Conservation (phyloP, 192 early-diverging fungal species). For the Obelidium mucronatum region DNA sequence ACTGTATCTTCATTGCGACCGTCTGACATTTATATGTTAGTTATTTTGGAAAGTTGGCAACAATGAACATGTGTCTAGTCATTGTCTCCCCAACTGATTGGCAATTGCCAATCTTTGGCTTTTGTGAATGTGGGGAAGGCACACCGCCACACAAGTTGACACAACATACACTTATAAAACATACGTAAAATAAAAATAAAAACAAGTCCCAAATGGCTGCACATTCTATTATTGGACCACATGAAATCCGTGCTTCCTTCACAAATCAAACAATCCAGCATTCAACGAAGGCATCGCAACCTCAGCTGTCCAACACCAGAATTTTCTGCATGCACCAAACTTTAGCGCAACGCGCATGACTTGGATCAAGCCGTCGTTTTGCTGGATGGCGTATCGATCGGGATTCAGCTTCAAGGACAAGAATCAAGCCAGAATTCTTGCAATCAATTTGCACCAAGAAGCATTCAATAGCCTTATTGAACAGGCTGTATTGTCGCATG, state of each 20-base stretch:
- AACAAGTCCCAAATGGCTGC: too few species aligned
- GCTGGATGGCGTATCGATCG: slow-evolving; percentile 34
- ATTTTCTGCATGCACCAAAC: neutral
- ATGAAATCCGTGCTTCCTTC: slow-evolving; percentile 29
- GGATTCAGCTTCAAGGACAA: slow-evolving; percentile 21
- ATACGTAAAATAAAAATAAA: too few species aligned
- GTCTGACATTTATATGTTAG: too few species aligned
- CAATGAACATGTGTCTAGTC: too few species aligned
- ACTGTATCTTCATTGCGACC: too few species aligned
- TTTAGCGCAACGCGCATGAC: slow-evolving; percentile 28
- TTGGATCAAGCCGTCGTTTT: slow-evolving; percentile 38
- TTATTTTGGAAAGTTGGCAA: too few species aligned
- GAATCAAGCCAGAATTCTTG: slow-evolving; percentile 25
- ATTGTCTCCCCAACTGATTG: too few species aligned
- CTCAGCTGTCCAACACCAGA: slow-evolving; percentile 8
- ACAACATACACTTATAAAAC: too few species aligned
- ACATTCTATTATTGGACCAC: neutral
- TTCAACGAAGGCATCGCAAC: slow-evolving; percentile 22
- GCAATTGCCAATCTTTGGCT: too few species aligned
- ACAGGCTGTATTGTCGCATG: neutral
- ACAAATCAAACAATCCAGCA: slow-evolving; percentile 29
- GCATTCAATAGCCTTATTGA: neutral
- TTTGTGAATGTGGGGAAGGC: too few species aligned
- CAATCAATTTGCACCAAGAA: slow-evolving; percentile 14
- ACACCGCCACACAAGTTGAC: too few species aligned